Evolutionary conservation across 1,139 yeast genomes (phyloP).

Genomic region (Nakaseomyces kungkrabaensis): DNA sequence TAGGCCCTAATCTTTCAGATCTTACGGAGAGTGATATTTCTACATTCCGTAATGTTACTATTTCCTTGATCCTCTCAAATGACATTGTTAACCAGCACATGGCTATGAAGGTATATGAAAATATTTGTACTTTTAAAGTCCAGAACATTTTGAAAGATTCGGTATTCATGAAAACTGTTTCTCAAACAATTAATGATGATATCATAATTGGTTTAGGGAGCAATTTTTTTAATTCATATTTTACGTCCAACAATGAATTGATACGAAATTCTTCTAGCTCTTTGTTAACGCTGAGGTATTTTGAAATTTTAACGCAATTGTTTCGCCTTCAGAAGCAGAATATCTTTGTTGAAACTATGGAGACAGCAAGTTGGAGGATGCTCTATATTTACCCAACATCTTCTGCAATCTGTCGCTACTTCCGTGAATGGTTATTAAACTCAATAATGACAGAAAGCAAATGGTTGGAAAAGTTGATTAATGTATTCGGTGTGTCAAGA

Average conservation of each 20-base stretch:
- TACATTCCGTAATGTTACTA: constrained; percentile 21
- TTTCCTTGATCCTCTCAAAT: constrained; percentile 20
- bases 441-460: constrained; percentile 19
- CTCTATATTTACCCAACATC: constrained; percentile 33
- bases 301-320: constrained; percentile 33
- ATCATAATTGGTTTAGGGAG: constrained; percentile 18
- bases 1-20: constrained; percentile 41
- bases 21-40: constrained; percentile 17
- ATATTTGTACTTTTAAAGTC: constrained; percentile 24
- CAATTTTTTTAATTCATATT: constrained; percentile 10
- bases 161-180: constrained; percentile 15
- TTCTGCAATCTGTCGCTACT: constrained; percentile 12
- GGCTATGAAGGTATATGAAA: constrained; percentile 20
- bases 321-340: constrained; percentile 29
- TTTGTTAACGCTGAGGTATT: constrained; percentile 25
- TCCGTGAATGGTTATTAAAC: constrained; percentile 30
- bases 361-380: constrained; percentile 35
- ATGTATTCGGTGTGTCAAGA: constrained; percentile 31
- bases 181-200: constrained; percentile 21
- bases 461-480: constrained; percentile 34
- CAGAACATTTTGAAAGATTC: constrained; percentile 22
- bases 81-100: constrained; percentile 18
- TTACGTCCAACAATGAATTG: constrained; percentile 29
- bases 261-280: constrained; percentile 32
- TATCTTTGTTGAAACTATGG: constrained; percentile 27